Evolutionary conservation across 768 basidiomycete species (phyloP).

Genomic region (Suillus placidus): DNA sequence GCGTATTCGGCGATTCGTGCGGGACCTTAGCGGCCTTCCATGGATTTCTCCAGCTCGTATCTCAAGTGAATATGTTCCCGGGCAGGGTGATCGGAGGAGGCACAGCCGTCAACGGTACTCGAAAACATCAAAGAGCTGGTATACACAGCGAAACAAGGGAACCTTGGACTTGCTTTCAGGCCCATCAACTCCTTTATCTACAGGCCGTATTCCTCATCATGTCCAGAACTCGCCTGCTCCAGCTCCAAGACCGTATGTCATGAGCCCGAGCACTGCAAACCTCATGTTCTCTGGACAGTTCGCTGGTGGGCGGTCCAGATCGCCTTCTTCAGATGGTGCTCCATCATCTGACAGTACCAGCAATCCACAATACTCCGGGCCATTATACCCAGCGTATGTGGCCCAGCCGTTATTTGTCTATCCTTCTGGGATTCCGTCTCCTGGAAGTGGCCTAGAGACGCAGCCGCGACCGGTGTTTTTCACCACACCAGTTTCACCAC

Average conservation of each 20-base stretch:
- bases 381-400: slow-evolving; percentile 32
- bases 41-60: slow-evolving; percentile 50
- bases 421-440: slow-evolving; percentile 34
- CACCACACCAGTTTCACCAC: slow-evolving; percentile 2
- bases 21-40: slow-evolving; percentile 44
- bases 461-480: slow-evolving; percentile 8
- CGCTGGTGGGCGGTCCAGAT: slow-evolving; percentile 24
- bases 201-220: slow-evolving; percentile 30
- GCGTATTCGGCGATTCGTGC: slow-evolving; percentile 40
- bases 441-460: slow-evolving; percentile 15
- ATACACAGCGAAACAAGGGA: slow-evolving; percentile 28
- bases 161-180: slow-evolving; percentile 34
- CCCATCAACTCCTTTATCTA: slow-evolving; percentile 35
- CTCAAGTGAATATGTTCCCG: slow-evolving; percentile 51
- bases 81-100: slow-evolving; percentile 32
- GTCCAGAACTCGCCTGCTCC: slow-evolving; percentile 10
- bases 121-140: slow-evolving; percentile 34
- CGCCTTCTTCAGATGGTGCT: slow-evolving; percentile 34
- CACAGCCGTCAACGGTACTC: slow-evolving; percentile 29
- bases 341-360: slow-evolving; percentile 36
- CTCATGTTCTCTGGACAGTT: slow-evolving; percentile 28
- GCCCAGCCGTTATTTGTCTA: slow-evolving; percentile 34
- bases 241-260: slow-evolving; percentile 31
- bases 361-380: slow-evolving; percentile 19
- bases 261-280: slow-evolving; percentile 33